Evolutionary conservation across 1,139 yeast genomes (phyloP).

Genomic region (Zygoascus meyerae): DNA sequence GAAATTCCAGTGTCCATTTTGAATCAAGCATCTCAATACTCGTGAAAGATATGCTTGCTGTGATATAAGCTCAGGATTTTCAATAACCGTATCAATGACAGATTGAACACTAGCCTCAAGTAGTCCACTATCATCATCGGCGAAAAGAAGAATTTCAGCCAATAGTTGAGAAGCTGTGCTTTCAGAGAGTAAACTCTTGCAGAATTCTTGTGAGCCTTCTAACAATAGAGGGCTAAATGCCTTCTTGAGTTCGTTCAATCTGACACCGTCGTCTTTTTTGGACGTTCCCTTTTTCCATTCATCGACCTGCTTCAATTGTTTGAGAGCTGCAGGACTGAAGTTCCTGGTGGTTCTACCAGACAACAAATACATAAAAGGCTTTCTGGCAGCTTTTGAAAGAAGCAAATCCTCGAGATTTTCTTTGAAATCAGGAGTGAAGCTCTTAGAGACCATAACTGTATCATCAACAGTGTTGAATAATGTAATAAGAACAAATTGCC

Average conservation of each 20-base stretch:
- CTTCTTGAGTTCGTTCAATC: slow-evolving; percentile 63
- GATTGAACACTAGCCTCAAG: slow-evolving; percentile 53
- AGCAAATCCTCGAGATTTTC: slow-evolving; percentile 53
- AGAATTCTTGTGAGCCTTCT: slow-evolving; percentile 45
- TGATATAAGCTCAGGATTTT: slow-evolving; percentile 60
- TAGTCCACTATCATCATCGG: slow-evolving; percentile 48
- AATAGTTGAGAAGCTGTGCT: slow-evolving; percentile 81
- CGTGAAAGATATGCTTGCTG: slow-evolving; percentile 68
- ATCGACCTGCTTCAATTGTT: slow-evolving; percentile 55
- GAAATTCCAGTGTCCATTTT: slow-evolving; percentile 66
- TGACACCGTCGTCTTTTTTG: slow-evolving; percentile 74
- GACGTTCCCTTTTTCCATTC: slow-evolving; percentile 58
- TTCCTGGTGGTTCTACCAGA: slow-evolving; percentile 78
- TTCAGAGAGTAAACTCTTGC: slow-evolving; percentile 51
- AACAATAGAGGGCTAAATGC: slow-evolving; percentile 65
- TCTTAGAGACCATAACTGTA: slow-evolving; percentile 73
- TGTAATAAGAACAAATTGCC: slow-evolving; percentile 74
- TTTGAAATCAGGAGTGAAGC: slow-evolving; percentile 58
- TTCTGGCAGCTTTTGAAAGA: slow-evolving; percentile 72
- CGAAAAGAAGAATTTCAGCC: slow-evolving; percentile 63
- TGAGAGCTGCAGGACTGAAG: slow-evolving; percentile 65
- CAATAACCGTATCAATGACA: slow-evolving; percentile 32
- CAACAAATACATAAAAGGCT: slow-evolving; percentile 79
- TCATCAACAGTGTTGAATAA: slow-evolving; percentile 88
- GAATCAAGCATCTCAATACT: slow-evolving; percentile 70